These are phyloP conservation scores for Fraxinus ornus DNA, from an alignment of 305 asterid species.

Conservation along the genomic window DNA sequence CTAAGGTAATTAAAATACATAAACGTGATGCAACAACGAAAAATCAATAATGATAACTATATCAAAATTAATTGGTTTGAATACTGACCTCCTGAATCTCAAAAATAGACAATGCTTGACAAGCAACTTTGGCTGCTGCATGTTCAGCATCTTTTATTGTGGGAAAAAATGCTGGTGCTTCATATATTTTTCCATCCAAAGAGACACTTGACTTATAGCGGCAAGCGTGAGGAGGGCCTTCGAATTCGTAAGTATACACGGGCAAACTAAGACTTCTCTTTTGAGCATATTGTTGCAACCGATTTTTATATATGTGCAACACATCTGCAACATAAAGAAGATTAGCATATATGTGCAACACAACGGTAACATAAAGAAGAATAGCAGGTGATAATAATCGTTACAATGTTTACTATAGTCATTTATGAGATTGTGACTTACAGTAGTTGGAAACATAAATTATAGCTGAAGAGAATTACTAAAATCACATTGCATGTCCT, in stretches of 20 bases:
- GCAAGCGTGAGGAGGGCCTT: conserved; percentile 80
- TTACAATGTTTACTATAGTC: background rate
- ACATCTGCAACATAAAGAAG: conserved; percentile 33
- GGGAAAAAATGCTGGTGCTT: conserved; percentile 42
- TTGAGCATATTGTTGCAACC: conserved; percentile 64
- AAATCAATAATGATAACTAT: conserved; percentile 17
- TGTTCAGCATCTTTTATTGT: conserved; percentile 89
- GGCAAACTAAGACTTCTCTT: conserved; percentile 57
- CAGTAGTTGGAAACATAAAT: background rate
- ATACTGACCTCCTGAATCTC: conserved; percentile 58
- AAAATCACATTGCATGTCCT: background rate
- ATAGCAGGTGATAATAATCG: background rate
- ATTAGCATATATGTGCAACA: conserved; percentile 39
- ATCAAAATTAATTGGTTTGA: conserved; percentile 8
- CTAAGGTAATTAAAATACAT: conserved; percentile 36
- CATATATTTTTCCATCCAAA: conserved; percentile 49
- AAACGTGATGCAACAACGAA: background rate
- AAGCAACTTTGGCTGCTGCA: conserved; percentile 79
- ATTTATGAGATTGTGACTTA: background rate
- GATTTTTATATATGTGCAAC: conserved; percentile 64
- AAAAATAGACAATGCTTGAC: conserved; percentile 45
- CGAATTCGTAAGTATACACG: conserved; percentile 49
- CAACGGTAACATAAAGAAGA: conserved; percentile 29
- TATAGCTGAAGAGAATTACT: background rate
- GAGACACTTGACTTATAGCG: conserved; percentile 61